Conservation (phyloP, 1,284 basidiomycete genomes). For the Gymnopus androsaceus region DNA sequence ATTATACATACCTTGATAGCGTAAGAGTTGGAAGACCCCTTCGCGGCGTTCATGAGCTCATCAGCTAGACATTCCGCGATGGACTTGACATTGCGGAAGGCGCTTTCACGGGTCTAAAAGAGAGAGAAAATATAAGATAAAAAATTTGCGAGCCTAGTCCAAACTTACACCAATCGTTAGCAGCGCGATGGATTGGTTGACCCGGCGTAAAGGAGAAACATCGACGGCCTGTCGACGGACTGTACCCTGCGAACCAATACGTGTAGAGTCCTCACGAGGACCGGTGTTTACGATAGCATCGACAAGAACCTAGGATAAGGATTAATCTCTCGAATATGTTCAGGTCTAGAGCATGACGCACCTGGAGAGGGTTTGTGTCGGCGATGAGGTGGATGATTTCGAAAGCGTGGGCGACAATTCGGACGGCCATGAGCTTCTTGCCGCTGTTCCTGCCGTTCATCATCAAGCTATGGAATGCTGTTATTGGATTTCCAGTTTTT, state of each 20-base stretch:
- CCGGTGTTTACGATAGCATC: constrained; percentile 99
- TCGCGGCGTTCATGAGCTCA: constrained; percentile 99
- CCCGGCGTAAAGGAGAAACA: constrained; percentile 96
- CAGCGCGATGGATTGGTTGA: constrained; percentile 97
- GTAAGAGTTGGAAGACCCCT: constrained; percentile 99
- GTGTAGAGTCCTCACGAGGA: constrained; percentile 99
- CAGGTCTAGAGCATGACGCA: constrained; percentile 35
- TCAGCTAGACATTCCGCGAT: constrained; percentile 99
- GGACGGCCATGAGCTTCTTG: constrained; percentile 99
- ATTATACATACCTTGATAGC: constrained; percentile 84
- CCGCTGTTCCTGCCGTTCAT: constrained; percentile 99
- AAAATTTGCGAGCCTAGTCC: not conserved
- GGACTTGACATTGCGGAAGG: constrained; percentile 99
- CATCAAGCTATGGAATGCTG: constrained; percentile 80
- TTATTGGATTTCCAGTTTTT: not conserved
- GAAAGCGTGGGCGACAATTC: constrained; percentile 99
- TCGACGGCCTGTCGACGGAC: constrained; percentile 99
- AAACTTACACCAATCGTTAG: constrained; percentile 89
- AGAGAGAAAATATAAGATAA: constrained; percentile 15
- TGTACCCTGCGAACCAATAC: constrained; percentile 99
- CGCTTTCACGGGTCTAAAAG: constrained; percentile 91
- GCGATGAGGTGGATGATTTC: constrained; percentile 99
- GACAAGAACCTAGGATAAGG: constrained; percentile 69
- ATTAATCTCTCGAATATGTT: not conserved
- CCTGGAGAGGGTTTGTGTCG: constrained; percentile 99